Base-by-base conservation (phyloP, 306 rosid genomes). In the Glycyrrhiza uralensis region DNA sequence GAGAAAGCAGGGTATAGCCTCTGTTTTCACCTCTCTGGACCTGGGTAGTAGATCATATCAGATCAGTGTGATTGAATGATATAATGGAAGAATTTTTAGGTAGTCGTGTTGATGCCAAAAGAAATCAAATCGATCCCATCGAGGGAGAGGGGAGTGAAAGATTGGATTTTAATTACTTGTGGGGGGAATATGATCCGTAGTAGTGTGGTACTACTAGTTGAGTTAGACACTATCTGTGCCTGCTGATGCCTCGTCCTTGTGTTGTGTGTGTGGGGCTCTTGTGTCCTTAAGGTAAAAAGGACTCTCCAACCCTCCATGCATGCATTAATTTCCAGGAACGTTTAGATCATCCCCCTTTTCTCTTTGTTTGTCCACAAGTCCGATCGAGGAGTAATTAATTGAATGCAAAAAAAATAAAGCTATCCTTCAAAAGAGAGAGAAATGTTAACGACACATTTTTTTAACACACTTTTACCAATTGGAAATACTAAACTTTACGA, bases 11-110 rank as follows among this genome's bases (percentile, higher is more conserved):
- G 32, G 32, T 67, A 45, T 60, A 61, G 51, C 12, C 49, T 73
- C 29, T 47, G 56, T 4, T 30, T 30, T 11, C 33, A 17, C 3
- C 4, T 63, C 23, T 7, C n/a, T n/a, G n/a, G n/a, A n/a, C n/a
- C n/a, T n/a, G n/a, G n/a, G n/a, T n/a, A n/a, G n/a, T n/a, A n/a
- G n/a, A n/a, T n/a, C n/a, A n/a, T n/a, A n/a, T n/a, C n/a, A n/a
- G n/a, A n/a, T n/a, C n/a, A 24, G 18, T 28, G 59, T 71, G 71
- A 65, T 50, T 70, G n/a, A n/a, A n/a, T n/a, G n/a, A n/a, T 42
- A 47, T 35, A 39, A 30, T 50, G n/a, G 72, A 51, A 54, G 82
- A 80, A 79, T 78, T 62, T 81, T 79, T 74, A 58, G 83, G 66
- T 69, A 44, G 55, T 59, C 76, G 82, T 54, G 82, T 45, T n/a